Evolutionary conservation across 371 early-diverging fungal species (phyloP), one percentile per base, ranked within the genome.

Genomic region (Mucor piriformis): DNA sequence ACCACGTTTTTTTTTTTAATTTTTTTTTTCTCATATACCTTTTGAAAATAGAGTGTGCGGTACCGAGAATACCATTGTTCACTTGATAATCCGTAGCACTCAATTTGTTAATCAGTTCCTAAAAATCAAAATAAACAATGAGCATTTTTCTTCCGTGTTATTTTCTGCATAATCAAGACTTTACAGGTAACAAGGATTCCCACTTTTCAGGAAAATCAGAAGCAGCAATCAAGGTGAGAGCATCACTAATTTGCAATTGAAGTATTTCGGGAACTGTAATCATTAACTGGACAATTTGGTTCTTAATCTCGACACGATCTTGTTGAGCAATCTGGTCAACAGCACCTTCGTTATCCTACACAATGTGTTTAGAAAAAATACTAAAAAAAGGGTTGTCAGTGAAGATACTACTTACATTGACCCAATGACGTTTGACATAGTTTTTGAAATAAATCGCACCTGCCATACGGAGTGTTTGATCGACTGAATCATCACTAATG

Each of bases 381-480:
- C n/a, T n/a, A n/a, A n/a, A n/a, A n/a, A n/a, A n/a, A n/a, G n/a
- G 16, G 16, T 43, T 43, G 20, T 43, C 25, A 27, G 33, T 24
- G 27, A 54, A 33, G 11, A 16, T 49, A 43, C 5, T 24, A 50
- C 70, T 62, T 83, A 92, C 95, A 67, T 74, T 73, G 32, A 80
- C 81, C 99, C 99, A 99, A 62, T 90, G 71, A 57, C 90, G 85
- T 60, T 92, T 91, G 63, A 96, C 75, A 71, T 87, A 94, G 73
- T 99, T 99, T 73, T 99, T 99, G 74, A 99, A 96, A 63, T 91
- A 90, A 34, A 99, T 70, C 16, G 94, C 86, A 12, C 90, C 92
- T 3, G 96, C 87, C 57, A 94, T 86, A 35, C 95, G 85, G 12
- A 92, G 73, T 33, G 82, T 83, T 25, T 65, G 61, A 56, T 84